These are phyloP conservation scores for Eutrema heterophyllum DNA, from an alignment of 345 rosid genomes.

Conservation along the genomic window DNA sequence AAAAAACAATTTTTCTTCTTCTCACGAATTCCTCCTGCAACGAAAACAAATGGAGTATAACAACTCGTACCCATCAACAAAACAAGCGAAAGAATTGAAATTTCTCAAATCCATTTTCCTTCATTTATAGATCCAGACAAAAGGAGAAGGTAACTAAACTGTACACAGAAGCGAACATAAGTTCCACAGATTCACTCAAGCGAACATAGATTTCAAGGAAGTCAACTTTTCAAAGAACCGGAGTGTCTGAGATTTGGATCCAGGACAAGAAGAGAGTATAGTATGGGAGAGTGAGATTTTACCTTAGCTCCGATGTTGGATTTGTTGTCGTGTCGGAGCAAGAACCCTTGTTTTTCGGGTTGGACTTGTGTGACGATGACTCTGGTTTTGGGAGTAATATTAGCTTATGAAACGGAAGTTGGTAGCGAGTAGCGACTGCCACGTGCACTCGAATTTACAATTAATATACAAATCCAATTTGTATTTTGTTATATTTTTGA, in stretches of 20 bases:
- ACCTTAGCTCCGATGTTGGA: conserved; percentile 9
- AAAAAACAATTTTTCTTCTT: background rate
- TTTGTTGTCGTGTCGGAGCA: conserved; percentile 22
- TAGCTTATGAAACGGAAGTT: background rate
- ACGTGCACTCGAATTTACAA: conserved; percentile 22
- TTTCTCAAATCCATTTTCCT: background rate
- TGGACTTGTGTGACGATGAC: conserved; percentile 22
- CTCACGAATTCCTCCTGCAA: conserved; percentile 1
- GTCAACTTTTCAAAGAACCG: background rate
- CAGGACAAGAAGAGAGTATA: background rate
- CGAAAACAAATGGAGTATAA: background rate
- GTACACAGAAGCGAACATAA: background rate
- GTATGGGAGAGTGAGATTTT: background rate
- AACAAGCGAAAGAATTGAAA: background rate
- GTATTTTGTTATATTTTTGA: no score
- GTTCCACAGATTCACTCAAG: background rate
- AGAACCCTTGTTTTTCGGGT: conserved; percentile 24
- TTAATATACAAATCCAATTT: background rate
- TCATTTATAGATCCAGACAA: background rate
- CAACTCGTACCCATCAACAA: background rate
- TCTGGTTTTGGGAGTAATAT: background rate
- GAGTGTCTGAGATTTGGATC: conserved; percentile 1
- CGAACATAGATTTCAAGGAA: conserved; percentile 3
- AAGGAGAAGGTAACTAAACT: background rate
- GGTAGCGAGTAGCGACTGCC: conserved; percentile 22